Conservation (phyloP, 2,329 filamentous ascomycete species). For the Tolypocladium ovalisporum region DNA sequence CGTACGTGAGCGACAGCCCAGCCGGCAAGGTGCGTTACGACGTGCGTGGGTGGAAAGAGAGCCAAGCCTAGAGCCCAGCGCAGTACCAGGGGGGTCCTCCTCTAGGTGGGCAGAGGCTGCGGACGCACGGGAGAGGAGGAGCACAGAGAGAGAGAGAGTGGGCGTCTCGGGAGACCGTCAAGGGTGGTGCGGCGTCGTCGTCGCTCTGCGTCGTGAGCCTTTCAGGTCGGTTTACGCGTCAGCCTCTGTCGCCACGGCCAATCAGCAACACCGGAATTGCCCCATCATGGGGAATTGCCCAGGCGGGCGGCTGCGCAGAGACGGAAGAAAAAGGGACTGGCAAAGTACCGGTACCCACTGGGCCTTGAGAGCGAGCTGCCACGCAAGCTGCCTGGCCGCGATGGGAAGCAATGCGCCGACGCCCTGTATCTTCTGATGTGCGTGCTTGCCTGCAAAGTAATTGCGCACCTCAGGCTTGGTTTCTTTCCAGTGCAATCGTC, state of each 20-base stretch:
- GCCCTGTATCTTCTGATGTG: not conserved
- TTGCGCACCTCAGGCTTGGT: not conserved
- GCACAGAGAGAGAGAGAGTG: not conserved
- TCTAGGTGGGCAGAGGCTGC: too few relatives aligned
- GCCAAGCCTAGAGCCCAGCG: too few relatives aligned
- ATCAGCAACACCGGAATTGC: conserved; percentile 10
- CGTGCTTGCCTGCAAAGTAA: not conserved
- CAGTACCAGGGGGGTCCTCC: too few relatives aligned
- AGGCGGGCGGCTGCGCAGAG: not conserved
- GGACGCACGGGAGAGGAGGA: not conserved
- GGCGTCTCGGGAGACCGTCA: conserved; percentile 1
- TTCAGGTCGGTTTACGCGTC: conserved; percentile 25
- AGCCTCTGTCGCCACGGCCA: conserved; percentile 18
- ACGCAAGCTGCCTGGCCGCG: not conserved
- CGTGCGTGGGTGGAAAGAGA: not conserved
- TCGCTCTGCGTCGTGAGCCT: conserved; percentile 2
- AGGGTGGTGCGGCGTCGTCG: too few relatives aligned
- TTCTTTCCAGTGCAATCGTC: not conserved
- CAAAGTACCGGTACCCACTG: conserved; percentile 17
- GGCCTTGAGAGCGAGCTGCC: not conserved
- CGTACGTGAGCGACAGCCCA: not conserved
- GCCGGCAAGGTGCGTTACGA: not conserved
- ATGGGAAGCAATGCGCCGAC: not conserved
- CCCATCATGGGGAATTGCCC: conserved; percentile 2
- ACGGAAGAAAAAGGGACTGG: not conserved